Evolutionary conservation across 139 green algal genomes (phyloP).

Genomic region (Coelastrella sp.): DNA sequence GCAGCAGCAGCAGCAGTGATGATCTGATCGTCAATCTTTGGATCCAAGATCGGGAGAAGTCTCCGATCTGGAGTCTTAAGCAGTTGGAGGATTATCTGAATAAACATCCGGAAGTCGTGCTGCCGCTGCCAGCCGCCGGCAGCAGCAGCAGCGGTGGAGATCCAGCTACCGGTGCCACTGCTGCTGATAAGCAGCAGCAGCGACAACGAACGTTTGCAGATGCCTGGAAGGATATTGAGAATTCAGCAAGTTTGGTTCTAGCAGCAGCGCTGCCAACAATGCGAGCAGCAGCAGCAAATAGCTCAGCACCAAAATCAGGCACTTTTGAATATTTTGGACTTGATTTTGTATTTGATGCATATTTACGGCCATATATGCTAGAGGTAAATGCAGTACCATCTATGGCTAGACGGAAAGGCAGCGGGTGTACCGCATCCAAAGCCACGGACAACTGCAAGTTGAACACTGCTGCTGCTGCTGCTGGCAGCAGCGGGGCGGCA

Average conservation of each 20-base stretch:
- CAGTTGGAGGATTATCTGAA: slow-evolving; percentile 63
- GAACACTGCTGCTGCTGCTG: neutral
- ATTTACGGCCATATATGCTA: slow-evolving; percentile 74
- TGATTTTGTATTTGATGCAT: slow-evolving; percentile 81
- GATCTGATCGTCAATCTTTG: slow-evolving; percentile 81
- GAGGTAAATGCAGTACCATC: slow-evolving; percentile 83
- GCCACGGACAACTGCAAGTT: slow-evolving; percentile 41
- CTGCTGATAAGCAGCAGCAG: slow-evolving; percentile 5
- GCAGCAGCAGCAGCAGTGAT: slow-evolving; percentile 45
- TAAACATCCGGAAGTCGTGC: slow-evolving; percentile 7
- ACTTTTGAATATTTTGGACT: slow-evolving; percentile 68
- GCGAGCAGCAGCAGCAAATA: slow-evolving; percentile 23
- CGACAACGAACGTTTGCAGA: slow-evolving; percentile 38
- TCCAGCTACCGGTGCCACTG: slow-evolving; percentile 21
- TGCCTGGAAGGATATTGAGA: slow-evolving; percentile 46
- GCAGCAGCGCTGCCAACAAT: slow-evolving; percentile 40
- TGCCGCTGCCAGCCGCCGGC: slow-evolving; percentile 23
- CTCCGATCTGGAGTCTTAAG: slow-evolving; percentile 69
- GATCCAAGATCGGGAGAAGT: slow-evolving; percentile 63
- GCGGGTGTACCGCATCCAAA: slow-evolving; percentile 42
- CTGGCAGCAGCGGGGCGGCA: slow-evolving; percentile 1
- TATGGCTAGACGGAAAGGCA: slow-evolving; percentile 59
- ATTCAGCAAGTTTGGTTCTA: slow-evolving; percentile 14
- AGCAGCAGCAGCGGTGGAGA: neutral
- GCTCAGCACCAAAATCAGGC: neutral